Conservation (phyloP, 805 yeast species). For the Pichia gijzeniarum region DNA sequence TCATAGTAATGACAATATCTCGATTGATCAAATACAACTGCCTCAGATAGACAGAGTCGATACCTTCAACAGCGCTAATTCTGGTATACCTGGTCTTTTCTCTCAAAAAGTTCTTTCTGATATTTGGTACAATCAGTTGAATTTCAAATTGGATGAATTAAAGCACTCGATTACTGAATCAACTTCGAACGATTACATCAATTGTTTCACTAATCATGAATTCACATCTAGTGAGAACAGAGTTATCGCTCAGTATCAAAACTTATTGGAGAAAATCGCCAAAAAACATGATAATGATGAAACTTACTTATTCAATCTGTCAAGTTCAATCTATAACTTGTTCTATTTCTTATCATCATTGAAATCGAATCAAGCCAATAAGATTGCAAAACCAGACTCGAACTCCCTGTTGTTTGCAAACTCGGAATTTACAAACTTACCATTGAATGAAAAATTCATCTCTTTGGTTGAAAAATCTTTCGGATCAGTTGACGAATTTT, state of each 20-base stretch:
- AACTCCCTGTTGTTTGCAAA: slow-evolving; percentile 29
- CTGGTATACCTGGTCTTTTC: slow-evolving; percentile 45
- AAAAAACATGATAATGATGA: slow-evolving; percentile 25
- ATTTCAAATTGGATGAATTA: slow-evolving; percentile 33
- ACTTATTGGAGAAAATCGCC: slow-evolving; percentile 37
- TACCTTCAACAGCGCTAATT: slow-evolving; percentile 15
- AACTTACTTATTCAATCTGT: slow-evolving; percentile 37
- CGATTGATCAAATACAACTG: slow-evolving; percentile 17
- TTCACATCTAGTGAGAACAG: slow-evolving; percentile 20
- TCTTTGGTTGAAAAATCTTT: slow-evolving; percentile 54
- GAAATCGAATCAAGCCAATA: slow-evolving; percentile 20
- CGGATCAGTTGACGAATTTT: slow-evolving; percentile 73
- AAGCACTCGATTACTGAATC: slow-evolving; percentile 32
- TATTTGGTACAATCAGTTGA: slow-evolving; percentile 44
- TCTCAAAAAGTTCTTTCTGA: slow-evolving; percentile 41
- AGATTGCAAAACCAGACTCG: slow-evolving; percentile 20
- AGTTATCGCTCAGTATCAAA: slow-evolving; percentile 26
- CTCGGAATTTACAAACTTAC: slow-evolving; percentile 24
- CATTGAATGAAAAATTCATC: slow-evolving; percentile 27
- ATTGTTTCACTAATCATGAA: slow-evolving; percentile 18
- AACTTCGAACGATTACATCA: slow-evolving; percentile 24
- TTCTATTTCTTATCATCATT: slow-evolving; percentile 44
- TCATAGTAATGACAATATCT: neutral
- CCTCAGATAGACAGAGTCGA: slow-evolving; percentile 24
- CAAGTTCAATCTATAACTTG: slow-evolving; percentile 42